Percentiles rank a stretch among this genome's conserved stretches.
These are phyloP conservation scores for Rubia yunnanensis DNA, from an alignment of 257 asterid species.

Conservation along the genomic window DNA sequence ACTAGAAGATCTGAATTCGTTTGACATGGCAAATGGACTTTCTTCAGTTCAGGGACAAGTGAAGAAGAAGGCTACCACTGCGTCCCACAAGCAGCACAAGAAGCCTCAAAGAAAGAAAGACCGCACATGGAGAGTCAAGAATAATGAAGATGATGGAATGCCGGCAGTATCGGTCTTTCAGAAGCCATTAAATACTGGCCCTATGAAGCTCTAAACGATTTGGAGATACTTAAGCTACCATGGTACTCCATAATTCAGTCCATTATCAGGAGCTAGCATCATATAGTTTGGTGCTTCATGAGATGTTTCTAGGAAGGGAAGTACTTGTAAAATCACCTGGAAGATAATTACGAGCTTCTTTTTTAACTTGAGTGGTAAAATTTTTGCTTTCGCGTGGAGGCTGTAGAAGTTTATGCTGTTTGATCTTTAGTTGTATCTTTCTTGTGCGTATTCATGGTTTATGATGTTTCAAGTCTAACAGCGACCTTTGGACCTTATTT, in stretches of 20 bases:
- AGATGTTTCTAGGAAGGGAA: too few species aligned
- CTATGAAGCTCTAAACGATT: conserved; percentile 21
- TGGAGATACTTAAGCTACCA: background rate
- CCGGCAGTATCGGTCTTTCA: conserved; percentile 65
- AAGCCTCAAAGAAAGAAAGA: conserved; percentile 84
- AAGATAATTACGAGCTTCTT: background rate
- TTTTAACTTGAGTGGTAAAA: too few species aligned
- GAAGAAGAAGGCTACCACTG: conserved; percentile 33
- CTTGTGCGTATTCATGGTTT: too few species aligned
- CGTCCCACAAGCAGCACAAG: conserved; percentile 78
- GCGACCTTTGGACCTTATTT: too few species aligned
- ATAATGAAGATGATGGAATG: conserved; percentile 70
- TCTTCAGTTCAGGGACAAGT: conserved; percentile 25
- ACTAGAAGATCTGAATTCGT: conserved; percentile 55
- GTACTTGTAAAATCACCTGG: background rate
- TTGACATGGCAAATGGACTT: conserved; percentile 64
- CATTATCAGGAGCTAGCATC: background rate
- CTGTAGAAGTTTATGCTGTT: background rate
- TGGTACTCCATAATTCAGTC: background rate
- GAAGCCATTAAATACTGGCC: conserved; percentile 56
- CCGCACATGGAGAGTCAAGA: conserved; percentile 66
- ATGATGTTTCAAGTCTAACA: too few species aligned
- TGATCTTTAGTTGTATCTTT: too few species aligned
- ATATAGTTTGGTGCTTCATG: too few species aligned
- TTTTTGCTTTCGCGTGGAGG: background rate